Evolutionary conservation across 257 asterid genomes (phyloP).

Genomic region (Primulina tabacum): DNA sequence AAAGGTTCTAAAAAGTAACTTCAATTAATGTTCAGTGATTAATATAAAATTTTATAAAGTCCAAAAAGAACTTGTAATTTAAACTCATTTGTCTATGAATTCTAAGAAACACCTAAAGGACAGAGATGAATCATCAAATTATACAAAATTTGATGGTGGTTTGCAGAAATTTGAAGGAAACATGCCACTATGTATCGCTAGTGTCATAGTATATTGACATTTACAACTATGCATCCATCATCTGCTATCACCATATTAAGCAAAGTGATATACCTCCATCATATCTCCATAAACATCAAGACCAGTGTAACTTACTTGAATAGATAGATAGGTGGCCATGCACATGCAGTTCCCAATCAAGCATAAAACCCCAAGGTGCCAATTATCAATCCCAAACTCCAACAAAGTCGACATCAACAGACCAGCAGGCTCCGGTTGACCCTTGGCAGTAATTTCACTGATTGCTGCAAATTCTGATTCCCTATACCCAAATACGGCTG

Average conservation of each 20-base stretch:
- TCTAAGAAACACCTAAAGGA: not conserved
- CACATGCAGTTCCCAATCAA: constrained; percentile 92
- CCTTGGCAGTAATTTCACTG: constrained; percentile 73
- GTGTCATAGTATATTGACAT: not conserved
- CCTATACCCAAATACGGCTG: constrained; percentile 62
- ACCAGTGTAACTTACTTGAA: constrained; percentile 59
- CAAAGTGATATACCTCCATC: constrained; percentile 1
- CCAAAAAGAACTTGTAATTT: not conserved
- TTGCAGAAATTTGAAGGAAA: not conserved
- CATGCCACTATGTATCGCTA: not conserved
- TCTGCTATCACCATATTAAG: not conserved
- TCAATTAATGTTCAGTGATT: not conserved
- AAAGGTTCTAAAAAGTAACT: not conserved
- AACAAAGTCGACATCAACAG: constrained; percentile 60
- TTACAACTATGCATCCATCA: not conserved
- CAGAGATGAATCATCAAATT: not conserved
- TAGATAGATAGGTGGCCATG: constrained; percentile 79
- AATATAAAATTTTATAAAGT: no score
- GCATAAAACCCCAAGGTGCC: constrained; percentile 92
- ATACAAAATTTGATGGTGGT: not conserved
- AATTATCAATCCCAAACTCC: constrained; percentile 65
- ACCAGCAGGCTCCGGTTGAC: constrained; percentile 84
- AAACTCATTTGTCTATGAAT: not conserved
- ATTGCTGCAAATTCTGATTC: constrained; percentile 53
- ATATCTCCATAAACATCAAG: constrained; percentile 9